Conservation (phyloP, 495 filamentous ascomycete species). For the Hypoxylon crocopeplum region DNA sequence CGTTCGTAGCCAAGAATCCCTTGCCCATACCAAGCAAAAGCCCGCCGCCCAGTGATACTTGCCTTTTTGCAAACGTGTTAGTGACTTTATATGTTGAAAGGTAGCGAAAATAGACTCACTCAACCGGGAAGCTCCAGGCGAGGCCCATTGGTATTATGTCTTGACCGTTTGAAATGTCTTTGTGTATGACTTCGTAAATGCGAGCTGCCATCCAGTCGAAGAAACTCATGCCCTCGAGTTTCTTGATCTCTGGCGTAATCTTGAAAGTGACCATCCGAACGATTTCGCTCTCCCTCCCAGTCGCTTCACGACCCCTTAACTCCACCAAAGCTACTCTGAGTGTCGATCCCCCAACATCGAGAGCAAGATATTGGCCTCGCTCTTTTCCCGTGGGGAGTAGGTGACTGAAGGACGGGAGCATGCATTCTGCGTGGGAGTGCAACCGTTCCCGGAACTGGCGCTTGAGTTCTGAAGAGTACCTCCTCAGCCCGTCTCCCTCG, state of each 20-base stretch:
- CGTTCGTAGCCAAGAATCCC: constrained; percentile 67
- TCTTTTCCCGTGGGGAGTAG: constrained; percentile 76
- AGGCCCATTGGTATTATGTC: constrained; percentile 66
- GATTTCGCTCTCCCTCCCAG: constrained; percentile 48
- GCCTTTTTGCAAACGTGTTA: constrained; percentile 55
- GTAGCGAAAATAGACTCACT: constrained; percentile 57
- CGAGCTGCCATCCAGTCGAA: constrained; percentile 86
- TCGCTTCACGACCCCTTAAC: constrained; percentile 59
- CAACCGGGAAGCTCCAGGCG: constrained; percentile 88
- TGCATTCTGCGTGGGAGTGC: constrained; percentile 55
- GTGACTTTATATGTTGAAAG: not conserved
- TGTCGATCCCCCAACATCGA: constrained; percentile 78
- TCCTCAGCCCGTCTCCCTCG: constrained; percentile 44
- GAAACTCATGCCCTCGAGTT: constrained; percentile 58
- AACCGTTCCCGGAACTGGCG: constrained; percentile 54
- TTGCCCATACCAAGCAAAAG: constrained; percentile 86
- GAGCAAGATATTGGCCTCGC: constrained; percentile 64
- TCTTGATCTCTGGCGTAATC: constrained; percentile 55
- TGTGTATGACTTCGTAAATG: constrained; percentile 63
- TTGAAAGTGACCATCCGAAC: constrained; percentile 56
- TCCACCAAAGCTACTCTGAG: constrained; percentile 81
- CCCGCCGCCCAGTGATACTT: constrained; percentile 77
- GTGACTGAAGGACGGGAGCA: constrained; percentile 72
- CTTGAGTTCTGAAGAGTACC: constrained; percentile 53
- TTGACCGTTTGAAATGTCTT: constrained; percentile 41